Base-by-base conservation (phyloP, 495 filamentous ascomycete species). In the Xylaria venustula region DNA sequence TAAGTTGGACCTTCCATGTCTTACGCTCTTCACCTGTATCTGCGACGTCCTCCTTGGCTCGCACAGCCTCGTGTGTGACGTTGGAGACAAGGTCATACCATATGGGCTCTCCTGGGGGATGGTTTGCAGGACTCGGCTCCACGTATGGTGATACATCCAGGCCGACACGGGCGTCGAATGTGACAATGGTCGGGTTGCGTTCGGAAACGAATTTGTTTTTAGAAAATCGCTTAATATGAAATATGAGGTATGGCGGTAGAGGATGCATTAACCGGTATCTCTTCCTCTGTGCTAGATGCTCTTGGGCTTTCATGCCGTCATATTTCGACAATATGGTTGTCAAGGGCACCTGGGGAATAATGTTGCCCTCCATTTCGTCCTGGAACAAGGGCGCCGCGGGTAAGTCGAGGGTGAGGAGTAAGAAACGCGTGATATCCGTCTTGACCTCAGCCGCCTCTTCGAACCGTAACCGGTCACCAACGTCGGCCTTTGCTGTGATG, bases 41-140 rank as follows among this genome's bases (percentile, higher is more conserved):
- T 7, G 55, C 61, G 12, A 64, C 55, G 34, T 64, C 61, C 44
- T 83, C 75, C 85, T 89, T 68, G 73, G 82, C 67, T 71, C 88
- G 84, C 5, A 96, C 90, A 1, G 91, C 92, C 64, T 96, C 92
- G 68, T 97, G 89, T 57, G 92, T 94, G 58, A 99, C 89, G 73
- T 98, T 98, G 34, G 94, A 92, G 0, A 98, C 93, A 6, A 99
- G 85, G 71, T 99, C 95, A 71, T 98, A 99, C 80, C 90, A 87
- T 64, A 98, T 90, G 7, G 93, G 92, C 69, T 96, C 93, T 9
- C 89, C 87, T 0, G 84, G 83, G 62, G 93, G 87, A 41, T 71
- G 64, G 9, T 74, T 65, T 7, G 62, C 62, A 15, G 75, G 75
- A 62, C 76, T 77, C 40, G 78, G 78, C 61, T 82, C 76, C 25